These are phyloP conservation scores for Westerdykella aurantiaca DNA, from an alignment of 2,329 filamentous ascomycete genomes.

Conservation along the genomic window DNA sequence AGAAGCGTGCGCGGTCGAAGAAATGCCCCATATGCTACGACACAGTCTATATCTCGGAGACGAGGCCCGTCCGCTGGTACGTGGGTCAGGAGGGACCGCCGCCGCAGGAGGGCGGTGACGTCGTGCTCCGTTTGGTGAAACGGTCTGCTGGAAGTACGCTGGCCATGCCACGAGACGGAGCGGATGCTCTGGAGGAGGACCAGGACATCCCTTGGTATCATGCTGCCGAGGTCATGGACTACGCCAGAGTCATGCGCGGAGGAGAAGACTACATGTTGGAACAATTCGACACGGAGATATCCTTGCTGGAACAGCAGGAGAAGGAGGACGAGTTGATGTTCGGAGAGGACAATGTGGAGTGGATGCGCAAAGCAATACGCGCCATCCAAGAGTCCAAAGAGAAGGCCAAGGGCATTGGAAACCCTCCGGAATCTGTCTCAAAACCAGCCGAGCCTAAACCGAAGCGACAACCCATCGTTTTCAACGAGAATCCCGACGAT, in stretches of 20 bases:
- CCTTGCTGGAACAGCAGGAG: slow-evolving; percentile 68
- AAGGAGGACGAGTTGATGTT: slow-evolving; percentile 88
- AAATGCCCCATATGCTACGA: slow-evolving; percentile 97
- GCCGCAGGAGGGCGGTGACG: slow-evolving; percentile 78
- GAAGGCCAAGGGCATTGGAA: slow-evolving; percentile 62
- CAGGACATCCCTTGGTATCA: slow-evolving; percentile 93
- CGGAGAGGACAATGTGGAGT: slow-evolving; percentile 77
- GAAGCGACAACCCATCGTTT: slow-evolving; percentile 46
- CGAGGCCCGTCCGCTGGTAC: slow-evolving; percentile 84
- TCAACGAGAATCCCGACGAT: slow-evolving; percentile 42
- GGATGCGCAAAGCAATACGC: slow-evolving; percentile 77
- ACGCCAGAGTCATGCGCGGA: slow-evolving; percentile 91
- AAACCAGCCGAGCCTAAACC: slow-evolving; percentile 48
- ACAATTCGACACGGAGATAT: slow-evolving; percentile 75
- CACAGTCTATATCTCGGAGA: slow-evolving; percentile 84
- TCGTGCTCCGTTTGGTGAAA: slow-evolving; percentile 81
- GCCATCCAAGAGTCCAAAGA: slow-evolving; percentile 71
- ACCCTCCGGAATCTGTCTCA: slow-evolving; percentile 52
- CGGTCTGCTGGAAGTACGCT: slow-evolving; percentile 75
- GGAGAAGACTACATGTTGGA: slow-evolving; percentile 79
- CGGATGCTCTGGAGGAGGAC: slow-evolving; percentile 60
- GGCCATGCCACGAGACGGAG: slow-evolving; percentile 77
- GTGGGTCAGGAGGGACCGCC: slow-evolving; percentile 77
- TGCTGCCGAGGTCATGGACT: slow-evolving; percentile 88
- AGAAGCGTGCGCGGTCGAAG: slow-evolving; percentile 75